Base-by-base conservation (phyloP, 441 rosid species). In the Omphalea diandra region DNA sequence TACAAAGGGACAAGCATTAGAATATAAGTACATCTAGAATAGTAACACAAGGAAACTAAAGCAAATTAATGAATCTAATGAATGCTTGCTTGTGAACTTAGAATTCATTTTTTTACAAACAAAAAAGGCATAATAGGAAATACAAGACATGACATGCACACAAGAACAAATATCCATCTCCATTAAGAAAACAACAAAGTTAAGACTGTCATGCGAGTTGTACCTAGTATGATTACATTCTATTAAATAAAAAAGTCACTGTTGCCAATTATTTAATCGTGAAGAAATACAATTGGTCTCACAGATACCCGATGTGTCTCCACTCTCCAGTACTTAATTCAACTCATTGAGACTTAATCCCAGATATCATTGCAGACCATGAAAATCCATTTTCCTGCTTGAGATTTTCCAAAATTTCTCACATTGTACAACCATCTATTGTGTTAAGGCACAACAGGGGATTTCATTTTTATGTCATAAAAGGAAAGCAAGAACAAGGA, bases 1-100 rank as follows among this genome's bases (percentile, higher is more conserved):
- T 67, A 57, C n/a, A 47, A 38, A 75, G 3, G 26, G 35, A 32
- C 50, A 38, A 76, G 36, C 33, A 68, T 22, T 11, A 18, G 41
- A 27, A 50, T n/a, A 41, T n/a, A n/a, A 20, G n/a, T 43, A 6
- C 14, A 29, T 2, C 18, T 27, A 18, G 7, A 22, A 69, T 46
- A 46, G 10, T 24, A 52, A 52, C 9, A 29, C 9, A 29, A 14
- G 17, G 20, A 55, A 55, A 27, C 15, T 18, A 46, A 55, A 27
- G 27, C 36, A 14, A 26, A 38, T 47, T 67, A 36, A 47, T 40
- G 40, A 65, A 62, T 31, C 15, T 38, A 62, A 44, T 3, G 22
- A 57, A 62, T 14, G 15, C n/a, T 11, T 3, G 1, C 17, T 29
- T 5, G n/a, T 18, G 47, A 64, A 46, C 33, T 31, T n/a, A 46